These are phyloP conservation scores for Diaporthe capsici DNA, from an alignment of 2,329 filamentous ascomycete species.

Conservation along the genomic window DNA sequence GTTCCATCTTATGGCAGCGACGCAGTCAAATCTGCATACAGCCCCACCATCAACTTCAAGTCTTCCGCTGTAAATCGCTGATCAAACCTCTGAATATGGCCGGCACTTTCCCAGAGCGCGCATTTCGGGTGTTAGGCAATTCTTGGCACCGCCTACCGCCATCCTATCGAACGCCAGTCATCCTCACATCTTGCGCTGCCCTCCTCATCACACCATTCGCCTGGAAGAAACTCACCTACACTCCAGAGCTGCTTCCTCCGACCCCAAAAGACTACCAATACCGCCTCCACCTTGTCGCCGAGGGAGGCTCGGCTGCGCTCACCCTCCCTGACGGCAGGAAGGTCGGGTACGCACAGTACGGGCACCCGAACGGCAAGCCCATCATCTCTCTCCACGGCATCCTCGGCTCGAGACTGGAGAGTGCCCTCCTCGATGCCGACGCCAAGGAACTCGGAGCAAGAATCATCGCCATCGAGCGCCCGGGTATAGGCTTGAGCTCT, in stretches of 20 bases:
- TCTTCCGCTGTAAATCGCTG: neutral
- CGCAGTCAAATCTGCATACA: too few species aligned
- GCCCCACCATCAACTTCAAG: neutral
- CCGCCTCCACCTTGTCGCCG: constrained; percentile 1
- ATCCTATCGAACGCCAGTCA: constrained; percentile 17
- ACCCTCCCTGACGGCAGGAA: constrained; percentile 56
- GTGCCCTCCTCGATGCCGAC: constrained; percentile 45
- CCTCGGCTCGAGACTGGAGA: constrained; percentile 58
- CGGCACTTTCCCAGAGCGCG: constrained; percentile 1
- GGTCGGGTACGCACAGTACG: constrained; percentile 58
- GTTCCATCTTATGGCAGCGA: neutral
- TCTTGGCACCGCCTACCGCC: constrained; percentile 18
- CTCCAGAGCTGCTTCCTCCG: constrained; percentile 7
- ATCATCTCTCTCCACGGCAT: constrained; percentile 60
- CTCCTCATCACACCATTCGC: constrained; percentile 9
- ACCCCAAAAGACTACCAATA: constrained; percentile 26
- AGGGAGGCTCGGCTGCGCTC: constrained; percentile 41
- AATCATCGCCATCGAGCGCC: constrained; percentile 57
- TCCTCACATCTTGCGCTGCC: constrained; percentile 24
- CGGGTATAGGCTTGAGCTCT: constrained; percentile 58
- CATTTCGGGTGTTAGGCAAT: neutral
- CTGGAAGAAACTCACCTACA: constrained; percentile 24
- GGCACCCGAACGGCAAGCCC: constrained; percentile 49
- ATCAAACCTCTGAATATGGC: neutral
- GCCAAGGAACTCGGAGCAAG: constrained; percentile 49